Conservation (phyloP, 164 flowering plant genomes). For the Magnolia kwangsiensis region DNA sequence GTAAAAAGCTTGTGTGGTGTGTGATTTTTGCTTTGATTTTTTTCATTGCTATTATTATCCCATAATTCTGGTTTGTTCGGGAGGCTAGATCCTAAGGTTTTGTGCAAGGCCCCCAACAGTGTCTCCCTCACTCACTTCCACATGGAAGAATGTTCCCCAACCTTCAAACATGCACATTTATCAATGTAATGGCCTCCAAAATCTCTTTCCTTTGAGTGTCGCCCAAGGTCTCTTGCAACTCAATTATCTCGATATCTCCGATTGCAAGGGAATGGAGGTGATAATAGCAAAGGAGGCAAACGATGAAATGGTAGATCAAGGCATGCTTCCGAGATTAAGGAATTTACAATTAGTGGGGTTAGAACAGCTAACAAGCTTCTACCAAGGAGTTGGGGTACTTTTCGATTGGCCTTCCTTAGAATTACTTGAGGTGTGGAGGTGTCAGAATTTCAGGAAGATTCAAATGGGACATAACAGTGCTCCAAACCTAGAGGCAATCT, state of each 20-base stretch:
- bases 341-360: neutral
- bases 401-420: neutral
- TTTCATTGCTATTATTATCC: too few species aligned
- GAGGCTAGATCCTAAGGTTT: too few species aligned
- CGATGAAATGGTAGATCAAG: neutral
- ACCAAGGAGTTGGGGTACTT: neutral
- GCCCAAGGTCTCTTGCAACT: neutral
- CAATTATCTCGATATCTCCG: neutral
- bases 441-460: neutral
- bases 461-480: neutral
- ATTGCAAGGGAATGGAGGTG: neutral
- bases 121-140: neutral
- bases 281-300: neutral
- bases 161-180: neutral
- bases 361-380: neutral
- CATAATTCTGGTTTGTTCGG: too few species aligned
- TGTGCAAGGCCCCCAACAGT: too few species aligned
- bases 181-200: neutral
- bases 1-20: too few species aligned
- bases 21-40: too few species aligned
- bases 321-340: neutral
- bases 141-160: neutral
- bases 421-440: neutral
- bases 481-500: neutral
- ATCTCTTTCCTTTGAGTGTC: neutral